Evolutionary conservation across 2,329 filamentous ascomycete species (phyloP).

Genomic region (Domatiomyces catenatus): DNA sequence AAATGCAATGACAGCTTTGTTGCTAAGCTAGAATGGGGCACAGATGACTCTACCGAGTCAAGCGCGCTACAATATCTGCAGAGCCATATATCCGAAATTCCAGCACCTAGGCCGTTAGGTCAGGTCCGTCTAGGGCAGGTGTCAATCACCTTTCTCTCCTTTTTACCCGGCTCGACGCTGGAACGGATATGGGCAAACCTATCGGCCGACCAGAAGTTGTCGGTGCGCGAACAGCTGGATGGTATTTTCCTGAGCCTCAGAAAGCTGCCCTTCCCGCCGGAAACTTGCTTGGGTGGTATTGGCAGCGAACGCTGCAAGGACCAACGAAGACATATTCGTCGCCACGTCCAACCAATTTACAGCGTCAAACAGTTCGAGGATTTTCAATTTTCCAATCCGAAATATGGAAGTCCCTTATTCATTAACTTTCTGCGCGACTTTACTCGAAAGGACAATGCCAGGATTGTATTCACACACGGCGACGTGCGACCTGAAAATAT

Average conservation of each 20-base stretch:
- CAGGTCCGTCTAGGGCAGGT: no score
- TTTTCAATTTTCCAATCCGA: constrained; percentile 10
- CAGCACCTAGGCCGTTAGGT: no score
- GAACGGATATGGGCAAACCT: no score
- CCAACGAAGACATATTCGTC: constrained; percentile 14
- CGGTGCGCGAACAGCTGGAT: constrained; percentile 13
- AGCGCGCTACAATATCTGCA: constrained; percentile 18
- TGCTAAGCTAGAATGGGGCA: constrained; percentile 1
- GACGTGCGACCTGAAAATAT: constrained; percentile 15
- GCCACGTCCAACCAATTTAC: constrained; percentile 3
- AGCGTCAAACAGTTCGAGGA: constrained; percentile 11
- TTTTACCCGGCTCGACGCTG: no score
- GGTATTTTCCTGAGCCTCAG: constrained; percentile 14
- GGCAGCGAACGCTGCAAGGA: constrained; percentile 18
- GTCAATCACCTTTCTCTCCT: no score
- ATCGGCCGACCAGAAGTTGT: constrained; percentile 10
- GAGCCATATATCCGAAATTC: no score
- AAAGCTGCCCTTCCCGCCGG: constrained; percentile 11
- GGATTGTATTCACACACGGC: constrained; percentile 16
- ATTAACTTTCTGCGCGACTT: neutral
- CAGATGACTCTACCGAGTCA: constrained; percentile 17
- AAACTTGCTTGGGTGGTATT: no score
- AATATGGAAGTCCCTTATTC: neutral
- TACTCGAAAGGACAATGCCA: neutral
- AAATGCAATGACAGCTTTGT: neutral